phyloP scores from a whole-genome alignment of 768 basidiomycete species.

The Kwoniella bestiolae region DNA sequence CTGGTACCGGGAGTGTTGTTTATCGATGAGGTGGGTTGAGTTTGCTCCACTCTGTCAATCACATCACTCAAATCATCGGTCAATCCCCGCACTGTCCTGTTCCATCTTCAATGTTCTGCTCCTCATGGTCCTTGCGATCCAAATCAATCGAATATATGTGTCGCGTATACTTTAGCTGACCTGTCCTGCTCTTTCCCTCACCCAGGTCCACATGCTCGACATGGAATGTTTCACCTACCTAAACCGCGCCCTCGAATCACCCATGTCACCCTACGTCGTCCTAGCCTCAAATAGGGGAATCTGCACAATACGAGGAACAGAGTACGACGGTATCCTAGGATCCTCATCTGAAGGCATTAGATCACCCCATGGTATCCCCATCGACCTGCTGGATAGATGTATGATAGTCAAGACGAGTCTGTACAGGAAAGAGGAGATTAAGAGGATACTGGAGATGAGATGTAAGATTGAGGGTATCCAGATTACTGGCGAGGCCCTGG shows the following conservation, averaged over 20 bases:
- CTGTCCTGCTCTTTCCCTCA: background rate
- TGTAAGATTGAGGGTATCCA: conserved; percentile 84
- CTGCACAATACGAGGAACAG: conserved; percentile 87
- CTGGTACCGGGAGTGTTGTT: conserved; percentile 97
- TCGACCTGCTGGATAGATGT: conserved; percentile 90
- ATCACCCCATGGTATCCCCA: conserved; percentile 89
- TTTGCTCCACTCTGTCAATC: background rate
- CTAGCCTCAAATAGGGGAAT: conserved; percentile 95
- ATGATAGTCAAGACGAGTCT: conserved; percentile 92
- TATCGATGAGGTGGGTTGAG: conserved; percentile 83
- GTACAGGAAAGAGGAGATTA: conserved; percentile 81
- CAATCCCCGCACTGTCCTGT: too few relatives aligned
- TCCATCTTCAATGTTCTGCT: background rate
- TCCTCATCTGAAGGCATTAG: conserved; percentile 67
- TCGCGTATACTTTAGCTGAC: background rate
- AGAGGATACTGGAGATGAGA: conserved; percentile 81
- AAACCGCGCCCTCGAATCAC: conserved; percentile 90
- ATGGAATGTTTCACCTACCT: conserved; percentile 99
- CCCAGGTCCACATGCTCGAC: conserved; percentile 97
- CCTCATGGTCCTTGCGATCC: too few relatives aligned
- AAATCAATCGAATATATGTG: too few relatives aligned
- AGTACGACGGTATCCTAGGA: conserved; percentile 55
- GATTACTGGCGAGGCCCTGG: conserved; percentile 74
- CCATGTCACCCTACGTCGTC: conserved; percentile 96
- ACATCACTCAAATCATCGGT: too few relatives aligned